Percentiles rank a stretch among this genome's conserved stretches.
phyloP scores from a whole-genome alignment of 345 rosid genomes.

The Gossypium anomalum region DNA sequence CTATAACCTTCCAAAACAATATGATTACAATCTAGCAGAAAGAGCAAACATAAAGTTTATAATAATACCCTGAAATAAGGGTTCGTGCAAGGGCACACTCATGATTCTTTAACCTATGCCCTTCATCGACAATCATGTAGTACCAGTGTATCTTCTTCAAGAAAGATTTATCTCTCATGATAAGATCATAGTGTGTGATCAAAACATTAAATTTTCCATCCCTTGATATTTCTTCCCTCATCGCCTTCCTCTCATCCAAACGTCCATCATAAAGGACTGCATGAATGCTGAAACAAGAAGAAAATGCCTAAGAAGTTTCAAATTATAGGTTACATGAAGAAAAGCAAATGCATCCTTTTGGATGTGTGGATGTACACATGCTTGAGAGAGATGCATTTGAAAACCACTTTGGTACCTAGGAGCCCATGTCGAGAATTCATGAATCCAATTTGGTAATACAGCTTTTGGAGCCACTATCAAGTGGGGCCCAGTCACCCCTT shows the following conservation, averaged over 20 bases:
- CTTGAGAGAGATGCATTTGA: neutral
- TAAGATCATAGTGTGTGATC: conserved; percentile 94
- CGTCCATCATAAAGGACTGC: conserved; percentile 97
- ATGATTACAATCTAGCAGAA: neutral
- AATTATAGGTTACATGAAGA: neutral
- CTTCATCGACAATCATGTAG: conserved; percentile 98
- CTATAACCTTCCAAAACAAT: neutral
- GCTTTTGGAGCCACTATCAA: conserved; percentile 99
- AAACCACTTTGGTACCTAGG: conserved; percentile 47
- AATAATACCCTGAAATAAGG: conserved; percentile 69
- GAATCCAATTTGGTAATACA: conserved; percentile 93
- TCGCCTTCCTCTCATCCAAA: conserved; percentile 83
- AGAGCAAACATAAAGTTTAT: conserved; percentile 1
- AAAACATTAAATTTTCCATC: conserved; percentile 71
- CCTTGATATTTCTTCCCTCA: conserved; percentile 70
- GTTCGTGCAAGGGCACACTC: conserved; percentile 91
- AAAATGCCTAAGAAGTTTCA: conserved; percentile 22
- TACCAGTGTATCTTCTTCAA: conserved; percentile 88
- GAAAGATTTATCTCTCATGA: conserved; percentile 95
- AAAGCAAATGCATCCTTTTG: neutral
- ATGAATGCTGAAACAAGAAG: conserved; percentile 55
- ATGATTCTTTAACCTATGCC: conserved; percentile 95
- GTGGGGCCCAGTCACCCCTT: conserved; percentile 87
- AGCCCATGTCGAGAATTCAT: conserved; percentile 91
- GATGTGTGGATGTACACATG: neutral